Conservation (phyloP, 2,329 filamentous ascomycete genomes). For the Ophiostoma montium region DNA sequence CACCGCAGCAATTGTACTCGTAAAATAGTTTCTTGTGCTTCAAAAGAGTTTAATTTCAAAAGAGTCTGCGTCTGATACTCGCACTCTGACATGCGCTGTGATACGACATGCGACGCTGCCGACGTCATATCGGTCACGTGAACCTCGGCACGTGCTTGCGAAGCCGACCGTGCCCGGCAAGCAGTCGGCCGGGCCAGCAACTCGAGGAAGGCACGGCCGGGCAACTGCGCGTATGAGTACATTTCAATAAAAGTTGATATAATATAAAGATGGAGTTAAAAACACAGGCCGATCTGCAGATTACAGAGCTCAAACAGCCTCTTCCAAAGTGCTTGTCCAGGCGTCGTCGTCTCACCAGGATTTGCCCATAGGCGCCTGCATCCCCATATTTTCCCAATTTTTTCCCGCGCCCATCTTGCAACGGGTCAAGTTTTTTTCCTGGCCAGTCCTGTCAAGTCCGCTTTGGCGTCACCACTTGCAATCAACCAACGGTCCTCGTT, state of each 20-base stretch:
- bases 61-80: no score
- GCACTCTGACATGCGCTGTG: no score
- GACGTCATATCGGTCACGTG: no score
- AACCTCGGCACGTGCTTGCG: no score
- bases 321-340: no score
- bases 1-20: no score
- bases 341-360: background rate
- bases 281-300: background rate
- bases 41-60: no score
- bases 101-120: no score
- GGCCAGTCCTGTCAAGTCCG: constrained; percentile 2
- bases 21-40: no score
- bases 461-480: constrained; percentile 6
- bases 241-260: background rate
- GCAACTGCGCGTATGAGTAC: background rate
- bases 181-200: no score
- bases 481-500: background rate
- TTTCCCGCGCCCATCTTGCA: constrained; percentile 9
- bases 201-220: background rate
- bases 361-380: background rate
- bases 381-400: constrained; percentile 10
- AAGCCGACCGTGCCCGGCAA: no score
- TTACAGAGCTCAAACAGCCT: background rate
- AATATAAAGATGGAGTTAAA: background rate
- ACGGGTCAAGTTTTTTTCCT: constrained; percentile 11